Percentiles rank a stretch among this genome's conserved stretches.
Evolutionary conservation across 2,329 filamentous ascomycete genomes (phyloP).

Genomic region (Chaetothyriales sp.): DNA sequence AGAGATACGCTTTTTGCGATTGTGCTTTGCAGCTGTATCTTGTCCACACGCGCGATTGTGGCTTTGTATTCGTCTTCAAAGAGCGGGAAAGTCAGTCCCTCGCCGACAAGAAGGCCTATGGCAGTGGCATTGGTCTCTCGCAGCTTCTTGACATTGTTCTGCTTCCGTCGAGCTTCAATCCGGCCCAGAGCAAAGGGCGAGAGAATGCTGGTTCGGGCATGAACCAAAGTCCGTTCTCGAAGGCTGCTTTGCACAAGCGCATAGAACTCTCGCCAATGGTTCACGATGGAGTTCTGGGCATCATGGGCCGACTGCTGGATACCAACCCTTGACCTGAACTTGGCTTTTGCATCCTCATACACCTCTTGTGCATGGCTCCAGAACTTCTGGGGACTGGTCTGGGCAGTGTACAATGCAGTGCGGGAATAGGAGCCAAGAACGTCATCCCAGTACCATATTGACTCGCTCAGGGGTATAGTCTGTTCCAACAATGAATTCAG

Average conservation of each 20-base stretch:
- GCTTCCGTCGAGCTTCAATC: constrained; percentile 60
- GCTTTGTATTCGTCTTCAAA: constrained; percentile 28
- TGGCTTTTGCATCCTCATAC: constrained; percentile 30
- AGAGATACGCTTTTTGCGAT: constrained; percentile 67
- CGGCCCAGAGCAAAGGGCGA: constrained; percentile 64
- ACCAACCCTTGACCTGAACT: constrained; percentile 11
- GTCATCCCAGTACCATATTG: constrained; percentile 93
- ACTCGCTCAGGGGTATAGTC: constrained; percentile 67
- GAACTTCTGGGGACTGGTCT: constrained; percentile 64
- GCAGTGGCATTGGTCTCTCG: constrained; percentile 72
- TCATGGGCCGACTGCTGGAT: constrained; percentile 20
- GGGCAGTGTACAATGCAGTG: constrained; percentile 68
- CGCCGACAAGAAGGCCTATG: constrained; percentile 72
- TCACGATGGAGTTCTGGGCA: constrained; percentile 21
- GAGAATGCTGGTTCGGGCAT: constrained; percentile 56
- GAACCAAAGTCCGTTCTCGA: constrained; percentile 52
- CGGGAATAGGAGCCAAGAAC: constrained; percentile 63
- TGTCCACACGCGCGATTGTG: constrained; percentile 23
- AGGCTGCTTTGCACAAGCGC: constrained; percentile 62
- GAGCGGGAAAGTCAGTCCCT: constrained; percentile 48
- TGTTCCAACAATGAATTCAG: constrained; percentile 65
- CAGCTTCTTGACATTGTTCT: constrained; percentile 53
- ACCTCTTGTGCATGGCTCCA: constrained; percentile 59
- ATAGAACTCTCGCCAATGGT: constrained; percentile 54
- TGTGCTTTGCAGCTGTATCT: constrained; percentile 51